Evolutionary conservation across 352 stramenopile species (phyloP).

Genomic region (Phytophthora pistaciae): DNA sequence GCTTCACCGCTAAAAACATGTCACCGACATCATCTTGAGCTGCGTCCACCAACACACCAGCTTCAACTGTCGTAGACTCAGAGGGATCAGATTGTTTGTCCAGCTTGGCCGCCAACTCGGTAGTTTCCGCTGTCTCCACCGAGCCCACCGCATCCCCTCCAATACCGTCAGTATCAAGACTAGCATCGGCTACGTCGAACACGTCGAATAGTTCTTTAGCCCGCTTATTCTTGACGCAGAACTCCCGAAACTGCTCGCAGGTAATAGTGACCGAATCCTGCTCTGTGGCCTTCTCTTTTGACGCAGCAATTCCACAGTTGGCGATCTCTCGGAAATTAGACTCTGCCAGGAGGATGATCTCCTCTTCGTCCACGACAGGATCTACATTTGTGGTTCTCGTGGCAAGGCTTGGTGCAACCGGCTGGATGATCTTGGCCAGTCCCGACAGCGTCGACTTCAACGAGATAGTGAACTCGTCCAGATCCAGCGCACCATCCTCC

Average conservation of each 20-base stretch:
- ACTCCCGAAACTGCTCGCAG: conserved; percentile 83
- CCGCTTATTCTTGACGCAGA: conserved; percentile 72
- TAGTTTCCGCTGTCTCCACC: conserved; percentile 12
- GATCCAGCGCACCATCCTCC: conserved; percentile 75
- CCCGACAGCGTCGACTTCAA: conserved; percentile 86
- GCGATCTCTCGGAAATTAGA: conserved; percentile 77
- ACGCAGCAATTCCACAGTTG: conserved; percentile 33
- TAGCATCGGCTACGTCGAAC: conserved; percentile 59
- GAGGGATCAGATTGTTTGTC: conserved; percentile 19
- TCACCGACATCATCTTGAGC: conserved; percentile 55
- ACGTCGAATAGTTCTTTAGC: conserved; percentile 69
- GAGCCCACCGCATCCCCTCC: conserved; percentile 16
- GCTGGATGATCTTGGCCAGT: conserved; percentile 72
- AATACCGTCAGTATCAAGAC: conserved; percentile 2
- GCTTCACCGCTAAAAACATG: conserved; percentile 88
- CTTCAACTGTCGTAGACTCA: conserved; percentile 8
- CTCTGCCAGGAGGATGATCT: conserved; percentile 69
- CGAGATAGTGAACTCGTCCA: conserved; percentile 90
- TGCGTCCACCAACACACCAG: background rate
- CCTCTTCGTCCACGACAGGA: conserved; percentile 64
- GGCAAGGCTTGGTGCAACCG: conserved; percentile 7
- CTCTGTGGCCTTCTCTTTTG: conserved; percentile 21
- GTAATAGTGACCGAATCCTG: conserved; percentile 56
- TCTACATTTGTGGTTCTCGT: conserved; percentile 7
- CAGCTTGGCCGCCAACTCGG: conserved; percentile 25